Base-by-base conservation (phyloP, 179 eudicot species). In the Corrigiola litoralis region DNA sequence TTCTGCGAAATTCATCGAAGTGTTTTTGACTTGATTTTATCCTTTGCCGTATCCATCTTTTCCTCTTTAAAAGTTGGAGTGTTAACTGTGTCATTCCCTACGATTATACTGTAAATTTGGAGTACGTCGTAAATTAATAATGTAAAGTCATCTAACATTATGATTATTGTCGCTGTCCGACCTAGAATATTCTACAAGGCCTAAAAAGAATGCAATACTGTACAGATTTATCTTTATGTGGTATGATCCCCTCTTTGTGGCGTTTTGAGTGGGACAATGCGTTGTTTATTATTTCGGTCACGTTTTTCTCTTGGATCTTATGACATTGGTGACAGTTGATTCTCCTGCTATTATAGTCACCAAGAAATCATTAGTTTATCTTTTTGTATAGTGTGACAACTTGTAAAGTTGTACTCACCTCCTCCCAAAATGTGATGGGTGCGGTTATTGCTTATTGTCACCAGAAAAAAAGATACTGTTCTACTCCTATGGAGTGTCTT, bases 251-350 rank as follows among this genome's bases (percentile, higher is more conserved):
- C n/a, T n/a, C 34, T 36, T 59, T 38, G 13, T 59, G 49, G 48
- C 17, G 40, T 37, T 17, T 31, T 61, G 28, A 24, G 10, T 45
- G 41, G 41, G 6, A 29, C 6, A 17, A 59, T 16, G 25, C 29
- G 11, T 29, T n/a, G 27, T 29, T 24, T 27, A 52, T 28, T 5
- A 38, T 38, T 50, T 53, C 51, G 6, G 25, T 38, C 68, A 70
- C 74, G 54, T 62, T 46, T 62, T 61, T 5, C 20, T 23, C 40
- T 40, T 25, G 38, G 34, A 52, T 48, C 4, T 46, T 41, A 32
- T 21, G 28, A 49, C 53, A 60, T 4, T 34, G 8, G 14, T 50
- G 40, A 21, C 14, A 23, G 8, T 46, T 53, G 16, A 24, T 31
- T n/a, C n/a, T n/a, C n/a, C 4, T 38, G 42, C 42, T 18, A 32